A percentile compares a stretch with the other conserved stretches of the same genome.
These are phyloP conservation scores for Candida khao-thaluensis DNA, from an alignment of 805 yeast species.

Conservation along the genomic window DNA sequence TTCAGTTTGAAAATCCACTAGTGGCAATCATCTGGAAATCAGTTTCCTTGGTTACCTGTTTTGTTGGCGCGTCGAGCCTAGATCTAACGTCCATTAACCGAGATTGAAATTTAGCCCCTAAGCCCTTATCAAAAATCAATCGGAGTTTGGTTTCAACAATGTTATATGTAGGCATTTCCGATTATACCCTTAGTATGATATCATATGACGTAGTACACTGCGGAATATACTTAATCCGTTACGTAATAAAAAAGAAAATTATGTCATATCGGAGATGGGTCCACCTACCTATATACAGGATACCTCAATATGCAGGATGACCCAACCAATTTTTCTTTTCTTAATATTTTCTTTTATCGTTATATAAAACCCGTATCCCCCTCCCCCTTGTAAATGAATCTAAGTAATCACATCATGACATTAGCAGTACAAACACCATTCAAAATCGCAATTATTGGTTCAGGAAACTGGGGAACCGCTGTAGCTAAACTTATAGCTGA, in stretches of 20 bases:
- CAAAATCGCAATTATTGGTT: constrained; percentile 71
- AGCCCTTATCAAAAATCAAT: no score
- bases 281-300: constrained; percentile 2
- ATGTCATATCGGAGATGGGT: constrained; percentile 7
- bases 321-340: constrained; percentile 4
- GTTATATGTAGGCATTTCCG: no score
- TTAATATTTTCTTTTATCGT: background rate
- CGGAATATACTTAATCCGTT: constrained; percentile 7
- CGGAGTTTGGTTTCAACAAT: no score
- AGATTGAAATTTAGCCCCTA: no score
- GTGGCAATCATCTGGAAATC: no score
- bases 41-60: no score
- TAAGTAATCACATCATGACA: constrained; percentile 1
- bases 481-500: constrained; percentile 95
- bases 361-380: constrained; percentile 1
- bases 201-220: constrained; percentile 3
- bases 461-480: constrained; percentile 99
- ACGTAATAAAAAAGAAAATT: constrained; percentile 2
- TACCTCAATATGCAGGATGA: constrained; percentile 1
- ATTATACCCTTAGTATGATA: background rate
- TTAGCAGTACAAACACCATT: constrained; percentile 25
- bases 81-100: no score
- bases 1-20: no score
- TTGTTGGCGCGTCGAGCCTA: no score
- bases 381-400: background rate